Percentiles rank a stretch among this genome's conserved stretches.
These are phyloP conservation scores for Fusarium succisae DNA, from an alignment of 2,329 filamentous ascomycete species.

Conservation along the genomic window DNA sequence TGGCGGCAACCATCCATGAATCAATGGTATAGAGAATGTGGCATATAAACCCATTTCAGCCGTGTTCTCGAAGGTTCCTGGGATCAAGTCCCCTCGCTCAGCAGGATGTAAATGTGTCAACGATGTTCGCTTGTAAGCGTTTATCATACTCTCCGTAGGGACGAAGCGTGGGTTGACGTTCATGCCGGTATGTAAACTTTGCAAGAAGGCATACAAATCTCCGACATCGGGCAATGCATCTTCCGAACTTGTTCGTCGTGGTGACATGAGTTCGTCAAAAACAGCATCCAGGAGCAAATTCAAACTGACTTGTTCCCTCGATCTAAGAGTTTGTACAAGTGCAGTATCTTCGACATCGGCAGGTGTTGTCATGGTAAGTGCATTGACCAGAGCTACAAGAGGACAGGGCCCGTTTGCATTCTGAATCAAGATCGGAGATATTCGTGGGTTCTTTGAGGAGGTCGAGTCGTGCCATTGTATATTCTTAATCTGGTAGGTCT, in stretches of 20 bases:
- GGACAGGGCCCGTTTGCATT: constrained; percentile 96
- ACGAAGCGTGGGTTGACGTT: constrained; percentile 95
- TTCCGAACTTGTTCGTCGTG: constrained; percentile 69
- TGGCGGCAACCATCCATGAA: constrained; percentile 92
- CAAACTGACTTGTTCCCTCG: constrained; percentile 87
- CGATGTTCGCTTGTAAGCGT: constrained; percentile 60
- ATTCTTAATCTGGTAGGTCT: constrained; percentile 94
- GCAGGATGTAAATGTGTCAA: constrained; percentile 62
- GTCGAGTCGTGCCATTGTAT: constrained; percentile 82
- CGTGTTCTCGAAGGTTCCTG: constrained; percentile 86
- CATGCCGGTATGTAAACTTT: constrained; percentile 93
- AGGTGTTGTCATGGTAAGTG: constrained; percentile 84
- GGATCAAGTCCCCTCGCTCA: constrained; percentile 59
- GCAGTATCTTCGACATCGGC: constrained; percentile 69
- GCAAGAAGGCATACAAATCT: constrained; percentile 87
- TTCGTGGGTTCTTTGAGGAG: constrained; percentile 68
- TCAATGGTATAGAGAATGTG: constrained; percentile 85
- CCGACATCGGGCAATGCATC: constrained; percentile 82
- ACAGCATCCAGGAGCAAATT: constrained; percentile 87
- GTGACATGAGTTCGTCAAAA: constrained; percentile 91
- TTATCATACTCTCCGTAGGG: constrained; percentile 60
- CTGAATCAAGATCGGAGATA: constrained; percentile 90
- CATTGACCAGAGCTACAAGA: constrained; percentile 91
- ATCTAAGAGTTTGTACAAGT: constrained; percentile 79
- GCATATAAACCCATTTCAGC: constrained; percentile 90